Conservation (phyloP, 139 green algal genomes). For the Closterium sp. region DNA sequence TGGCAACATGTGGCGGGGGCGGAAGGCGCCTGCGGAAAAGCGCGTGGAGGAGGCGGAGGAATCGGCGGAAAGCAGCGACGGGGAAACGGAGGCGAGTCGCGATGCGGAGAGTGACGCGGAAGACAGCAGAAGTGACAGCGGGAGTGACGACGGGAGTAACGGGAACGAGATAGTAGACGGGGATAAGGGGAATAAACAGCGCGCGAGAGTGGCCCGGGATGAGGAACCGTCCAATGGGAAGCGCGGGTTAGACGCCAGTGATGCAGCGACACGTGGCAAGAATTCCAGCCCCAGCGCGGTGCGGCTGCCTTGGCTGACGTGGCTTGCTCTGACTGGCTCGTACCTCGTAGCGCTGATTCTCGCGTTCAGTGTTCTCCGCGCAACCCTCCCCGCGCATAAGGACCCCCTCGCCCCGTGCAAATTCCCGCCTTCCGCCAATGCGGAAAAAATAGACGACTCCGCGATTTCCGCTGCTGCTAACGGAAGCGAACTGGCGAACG, state of each 20-base stretch:
- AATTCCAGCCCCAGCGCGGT: neutral
- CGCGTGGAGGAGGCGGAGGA: neutral
- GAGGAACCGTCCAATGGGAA: neutral
- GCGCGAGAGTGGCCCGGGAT: neutral
- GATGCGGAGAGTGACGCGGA: neutral
- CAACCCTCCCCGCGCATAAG: neutral
- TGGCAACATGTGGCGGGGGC: neutral
- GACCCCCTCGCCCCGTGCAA: neutral
- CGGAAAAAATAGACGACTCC: neutral
- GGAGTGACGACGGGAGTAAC: too few species aligned
- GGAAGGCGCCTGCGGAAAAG: neutral
- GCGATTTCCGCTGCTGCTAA: neutral
- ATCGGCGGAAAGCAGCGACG: neutral
- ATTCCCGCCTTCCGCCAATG: neutral
- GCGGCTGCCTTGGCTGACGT: neutral
- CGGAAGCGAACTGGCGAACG: neutral
- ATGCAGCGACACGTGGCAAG: neutral
- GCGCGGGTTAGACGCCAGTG: neutral
- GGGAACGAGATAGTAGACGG: neutral
- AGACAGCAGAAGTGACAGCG: neutral
- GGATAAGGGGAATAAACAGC: neutral
- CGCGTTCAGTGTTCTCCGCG: neutral
- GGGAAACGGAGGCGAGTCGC: neutral
- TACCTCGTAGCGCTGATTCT: neutral
- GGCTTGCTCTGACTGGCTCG: neutral